phyloP scores from a whole-genome alignment of 306 rosid genomes.

The Vachellia collinsii region DNA sequence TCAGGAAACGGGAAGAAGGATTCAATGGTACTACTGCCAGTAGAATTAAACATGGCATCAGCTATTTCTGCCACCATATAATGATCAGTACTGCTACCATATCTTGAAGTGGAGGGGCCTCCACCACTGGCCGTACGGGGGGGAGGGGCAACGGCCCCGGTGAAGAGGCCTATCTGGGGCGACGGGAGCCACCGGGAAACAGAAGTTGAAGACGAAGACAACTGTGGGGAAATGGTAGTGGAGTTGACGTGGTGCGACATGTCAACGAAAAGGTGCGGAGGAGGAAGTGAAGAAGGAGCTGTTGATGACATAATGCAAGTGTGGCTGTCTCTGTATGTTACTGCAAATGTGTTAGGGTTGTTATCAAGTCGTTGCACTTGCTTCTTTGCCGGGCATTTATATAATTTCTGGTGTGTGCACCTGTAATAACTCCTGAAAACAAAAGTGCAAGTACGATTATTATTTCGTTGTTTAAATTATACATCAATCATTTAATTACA shows the following conservation, averaged over 20 bases:
- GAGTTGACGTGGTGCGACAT: background rate
- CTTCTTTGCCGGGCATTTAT: slow-evolving; percentile 70
- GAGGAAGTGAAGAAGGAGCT: slow-evolving; percentile 66
- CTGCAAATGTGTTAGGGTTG: slow-evolving; percentile 58
- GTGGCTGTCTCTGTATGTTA: slow-evolving; percentile 63
- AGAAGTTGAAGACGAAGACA: slow-evolving; percentile 26
- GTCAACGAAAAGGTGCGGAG: slow-evolving; percentile 1
- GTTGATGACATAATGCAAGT: slow-evolving; percentile 75
- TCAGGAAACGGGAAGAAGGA: slow-evolving; percentile 46
- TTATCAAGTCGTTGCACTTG: slow-evolving; percentile 70
- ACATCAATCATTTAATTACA: background rate
- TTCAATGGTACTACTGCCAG: slow-evolving; percentile 59
- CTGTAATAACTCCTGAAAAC: slow-evolving; percentile 69
- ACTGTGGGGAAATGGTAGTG: background rate
- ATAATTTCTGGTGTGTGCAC: slow-evolving; percentile 85
- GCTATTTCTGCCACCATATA: slow-evolving; percentile 63
- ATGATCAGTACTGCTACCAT: slow-evolving; percentile 11
- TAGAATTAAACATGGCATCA: slow-evolving; percentile 65
- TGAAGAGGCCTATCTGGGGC: slow-evolving; percentile 20
- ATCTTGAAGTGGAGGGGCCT: slow-evolving; percentile 43
- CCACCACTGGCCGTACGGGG: slow-evolving; percentile 1
- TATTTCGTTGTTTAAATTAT: background rate
- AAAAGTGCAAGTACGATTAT: background rate
- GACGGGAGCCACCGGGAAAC: slow-evolving; percentile 35
- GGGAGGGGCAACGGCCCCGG: background rate